Conservation (phyloP, 2,329 filamentous ascomycete genomes). For the Knufia fluminis region DNA sequence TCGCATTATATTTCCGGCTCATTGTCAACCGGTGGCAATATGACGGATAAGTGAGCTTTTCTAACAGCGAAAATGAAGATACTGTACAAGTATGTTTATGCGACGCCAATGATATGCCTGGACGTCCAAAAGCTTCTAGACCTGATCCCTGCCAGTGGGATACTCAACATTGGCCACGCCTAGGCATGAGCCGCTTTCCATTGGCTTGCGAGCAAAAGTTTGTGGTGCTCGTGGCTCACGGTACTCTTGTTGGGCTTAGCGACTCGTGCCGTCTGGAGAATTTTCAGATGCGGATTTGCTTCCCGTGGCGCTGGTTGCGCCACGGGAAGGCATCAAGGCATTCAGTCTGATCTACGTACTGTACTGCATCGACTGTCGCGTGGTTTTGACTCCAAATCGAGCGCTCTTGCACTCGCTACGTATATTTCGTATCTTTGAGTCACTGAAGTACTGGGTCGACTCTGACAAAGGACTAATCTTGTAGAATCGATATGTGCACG, state of each 20-base stretch:
- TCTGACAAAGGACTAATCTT: not conserved
- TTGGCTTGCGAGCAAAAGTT: not conserved
- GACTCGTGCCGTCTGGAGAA: not conserved
- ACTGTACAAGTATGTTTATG: too few relatives aligned
- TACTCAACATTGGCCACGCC: too few relatives aligned
- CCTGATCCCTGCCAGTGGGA: too few relatives aligned
- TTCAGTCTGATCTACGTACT: too few relatives aligned
- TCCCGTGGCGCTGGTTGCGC: too few relatives aligned
- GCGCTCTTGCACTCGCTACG: too few relatives aligned
- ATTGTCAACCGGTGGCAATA: not conserved
- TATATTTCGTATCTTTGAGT: too few relatives aligned
- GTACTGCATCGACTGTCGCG: too few relatives aligned
- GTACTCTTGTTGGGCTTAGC: not conserved
- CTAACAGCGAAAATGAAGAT: not conserved
- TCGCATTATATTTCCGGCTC: not conserved
- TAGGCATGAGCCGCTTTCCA: not conserved
- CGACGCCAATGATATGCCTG: too few relatives aligned
- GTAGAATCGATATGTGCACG: not conserved
- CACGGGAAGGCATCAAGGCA: too few relatives aligned
- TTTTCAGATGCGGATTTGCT: not conserved
- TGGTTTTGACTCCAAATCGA: too few relatives aligned
- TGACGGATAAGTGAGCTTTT: not conserved
- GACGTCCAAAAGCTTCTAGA: too few relatives aligned
- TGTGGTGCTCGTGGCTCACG: not conserved
- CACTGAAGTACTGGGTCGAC: not conserved